Evolutionary conservation across 2,329 filamentous ascomycete species (phyloP), one percentile per base, ranked within the genome.

Genomic region (Ramularia collo-cygni): DNA sequence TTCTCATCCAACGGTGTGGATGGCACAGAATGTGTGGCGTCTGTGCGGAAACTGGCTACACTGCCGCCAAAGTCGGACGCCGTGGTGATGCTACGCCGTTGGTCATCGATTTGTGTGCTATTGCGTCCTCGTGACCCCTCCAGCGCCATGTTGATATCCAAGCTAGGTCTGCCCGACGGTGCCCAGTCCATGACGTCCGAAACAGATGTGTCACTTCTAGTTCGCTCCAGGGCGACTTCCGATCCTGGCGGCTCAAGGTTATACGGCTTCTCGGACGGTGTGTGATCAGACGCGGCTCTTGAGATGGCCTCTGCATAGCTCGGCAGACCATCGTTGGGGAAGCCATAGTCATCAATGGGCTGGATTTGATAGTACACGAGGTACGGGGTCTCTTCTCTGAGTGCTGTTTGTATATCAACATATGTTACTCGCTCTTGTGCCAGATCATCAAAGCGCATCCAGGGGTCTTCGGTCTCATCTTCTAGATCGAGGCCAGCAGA

Each of bases 371-470:
- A 98, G 63, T 96, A 96, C 0, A 98, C 70, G 5, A 96, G 74
- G 60, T 96, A 96, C 0, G 92, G 90, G 61, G 87, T 93, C 61
- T 95, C 89, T n/a, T 83, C 75, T 51, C 78, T 82, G 35, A 96
- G 66, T 0, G 85, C 82, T 51, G 82, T 67, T 46, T 85, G 81
- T 47, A 95, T 83, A 54, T 93, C 78, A 35, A 95, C 80, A 39
- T 83, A 74, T 0, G 72, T 74, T 3, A 96, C 83, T 17, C 90
- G 77, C 40, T 80, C 73, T 26, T 75, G 69, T 1, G 77, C 68
- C n/a, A 96, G 69, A 59, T 98, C 92, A 58, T 98, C 92, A 54
- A 95, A 95, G 27, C 81, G 83, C 60, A 95, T 79, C 92, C 92
- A 98, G 48, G 81, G 77, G 9, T 83, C 78, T 46, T 83, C 76